Percentiles rank a stretch among this genome's conserved stretches.
Evolutionary conservation across 306 rosid species (phyloP).

Genomic region (Lathyrus oleraceus): DNA sequence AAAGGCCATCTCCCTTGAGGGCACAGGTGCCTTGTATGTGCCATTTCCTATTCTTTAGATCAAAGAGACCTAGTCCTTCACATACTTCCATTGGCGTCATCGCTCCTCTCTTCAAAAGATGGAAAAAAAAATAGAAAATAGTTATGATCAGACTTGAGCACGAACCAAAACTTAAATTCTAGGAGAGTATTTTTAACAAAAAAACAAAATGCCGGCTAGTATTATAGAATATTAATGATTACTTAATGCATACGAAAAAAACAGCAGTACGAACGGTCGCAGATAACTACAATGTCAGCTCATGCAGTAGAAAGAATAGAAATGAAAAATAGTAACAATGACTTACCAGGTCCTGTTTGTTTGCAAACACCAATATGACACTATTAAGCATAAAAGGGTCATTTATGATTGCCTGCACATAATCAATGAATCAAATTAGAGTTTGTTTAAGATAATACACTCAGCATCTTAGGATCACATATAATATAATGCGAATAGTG

Average conservation of each 20-base stretch:
- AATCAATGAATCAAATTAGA: constrained; percentile 34
- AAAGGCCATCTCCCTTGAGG: constrained; percentile 90
- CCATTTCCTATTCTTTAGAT: constrained; percentile 92
- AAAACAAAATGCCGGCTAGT: neutral
- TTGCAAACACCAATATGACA: constrained; percentile 93
- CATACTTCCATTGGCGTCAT: constrained; percentile 95
- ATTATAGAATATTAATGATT: constrained; percentile 2
- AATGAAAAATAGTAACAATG: constrained; percentile 29
- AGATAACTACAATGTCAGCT: neutral
- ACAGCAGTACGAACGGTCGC: neutral
- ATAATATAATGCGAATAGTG: constrained; percentile 12
- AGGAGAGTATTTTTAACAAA: constrained; percentile 16
- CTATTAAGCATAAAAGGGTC: constrained; percentile 98
- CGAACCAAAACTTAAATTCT: constrained; percentile 8
- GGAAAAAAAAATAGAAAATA: constrained; percentile 4
- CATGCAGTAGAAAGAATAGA: constrained; percentile 26
- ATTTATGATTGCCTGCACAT: constrained; percentile 83
- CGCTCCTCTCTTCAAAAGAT: constrained; percentile 71
- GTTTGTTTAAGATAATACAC: constrained; percentile 12
- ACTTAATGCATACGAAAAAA: neutral
- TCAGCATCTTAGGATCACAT: neutral
- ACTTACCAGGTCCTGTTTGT: constrained; percentile 96
- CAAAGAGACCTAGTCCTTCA: constrained; percentile 89
- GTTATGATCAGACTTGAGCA: constrained; percentile 19
- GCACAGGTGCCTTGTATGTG: constrained; percentile 96